phyloP scores from a whole-genome alignment of 306 rosid genomes.

The Malus domestica region ASM211411v1 NC_041795.1:11841001-11841500 shows the following conservation, averaged over 20 bases:
- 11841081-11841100: background rate
- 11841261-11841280: background rate
- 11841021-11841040: background rate
- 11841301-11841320: background rate
- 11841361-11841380: slow-evolving; percentile 46
- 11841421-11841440: slow-evolving; percentile 24
- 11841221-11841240: background rate
- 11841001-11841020: too few species aligned
- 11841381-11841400: slow-evolving; percentile 66
- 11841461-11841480: slow-evolving; percentile 12
- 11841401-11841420: slow-evolving; percentile 38
- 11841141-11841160: background rate
- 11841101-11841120: background rate
- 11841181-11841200: background rate
- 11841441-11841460: slow-evolving; percentile 60
- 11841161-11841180: background rate
- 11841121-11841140: background rate
- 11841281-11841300: background rate
- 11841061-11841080: background rate
- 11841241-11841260: background rate
- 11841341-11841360: background rate
- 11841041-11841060: background rate
- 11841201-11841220: too few species aligned
- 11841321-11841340: background rate
- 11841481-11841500: background rate